phyloP scores from a whole-genome alignment of 345 rosid species.

The Bretschneidera sinensis region DNA sequence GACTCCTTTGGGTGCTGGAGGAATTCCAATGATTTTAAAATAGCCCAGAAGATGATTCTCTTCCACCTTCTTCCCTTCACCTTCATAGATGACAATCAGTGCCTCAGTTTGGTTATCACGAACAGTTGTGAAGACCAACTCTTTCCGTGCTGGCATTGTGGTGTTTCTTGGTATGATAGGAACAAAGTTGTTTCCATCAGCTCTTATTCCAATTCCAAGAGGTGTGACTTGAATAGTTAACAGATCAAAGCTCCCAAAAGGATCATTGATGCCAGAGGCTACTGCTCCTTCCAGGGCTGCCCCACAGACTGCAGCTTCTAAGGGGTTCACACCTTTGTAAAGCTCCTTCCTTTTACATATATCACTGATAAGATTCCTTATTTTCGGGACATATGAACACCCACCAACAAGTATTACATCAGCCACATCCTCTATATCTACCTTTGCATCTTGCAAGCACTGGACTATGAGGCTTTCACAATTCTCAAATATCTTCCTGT shows the following conservation, averaged over 20 bases:
- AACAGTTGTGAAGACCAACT: constrained; percentile 58
- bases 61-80: constrained; percentile 61
- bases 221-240: constrained; percentile 79
- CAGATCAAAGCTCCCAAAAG: constrained; percentile 75
- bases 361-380: constrained; percentile 38
- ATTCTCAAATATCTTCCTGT: constrained; percentile 50
- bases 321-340: constrained; percentile 47
- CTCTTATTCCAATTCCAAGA: constrained; percentile 61
- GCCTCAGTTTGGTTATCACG: constrained; percentile 69
- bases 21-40: constrained; percentile 75
- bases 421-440: constrained; percentile 42
- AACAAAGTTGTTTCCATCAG: constrained; percentile 49
- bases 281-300: constrained; percentile 93
- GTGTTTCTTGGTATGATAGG: constrained; percentile 65
- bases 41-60: constrained; percentile 79
- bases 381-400: constrained; percentile 60
- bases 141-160: constrained; percentile 74
- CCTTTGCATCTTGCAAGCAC: constrained; percentile 69
- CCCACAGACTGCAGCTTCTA: constrained; percentile 81
- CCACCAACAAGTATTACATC: constrained; percentile 89
- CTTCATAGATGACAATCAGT: constrained; percentile 70
- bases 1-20: constrained; percentile 61
- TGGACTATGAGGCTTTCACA: constrained; percentile 54
- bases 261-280: constrained; percentile 75
- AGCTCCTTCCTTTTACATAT: constrained; percentile 53